Evolutionary conservation across 768 basidiomycete species (phyloP), one percentile per base, ranked within the genome.

Genomic region (Naganishia antarctica): DNA sequence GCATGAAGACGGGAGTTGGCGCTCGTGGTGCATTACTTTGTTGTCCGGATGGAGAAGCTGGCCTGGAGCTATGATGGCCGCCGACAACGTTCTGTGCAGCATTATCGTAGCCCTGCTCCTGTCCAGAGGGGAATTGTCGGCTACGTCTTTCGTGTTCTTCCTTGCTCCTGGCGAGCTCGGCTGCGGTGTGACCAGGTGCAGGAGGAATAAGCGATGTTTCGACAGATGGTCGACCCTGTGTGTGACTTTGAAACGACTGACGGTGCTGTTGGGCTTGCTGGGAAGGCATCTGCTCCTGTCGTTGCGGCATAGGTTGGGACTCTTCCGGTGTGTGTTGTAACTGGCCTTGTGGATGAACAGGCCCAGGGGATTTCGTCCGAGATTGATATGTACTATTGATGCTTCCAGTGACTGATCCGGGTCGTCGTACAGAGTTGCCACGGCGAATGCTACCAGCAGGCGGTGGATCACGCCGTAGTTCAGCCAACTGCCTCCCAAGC

Each of bases 11-110:
- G 1, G 74, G 70, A 9, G 73, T 71, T 0, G 77, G 73, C 0
- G 84, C 86, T 1, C 74, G 61, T 11, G 58, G 28, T 23, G 61
- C 65, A 23, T 60, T 47, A 13, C 60, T 34, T 18, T 63, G 68
- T 9, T 65, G 69, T 34, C 50, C 70, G 25, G 66, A 63, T 0
- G 91, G 90, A 0, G 91, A 90, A 3, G 83, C 70, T 0, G 92
- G 83, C 31, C 90, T 85, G 5, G 89, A 90, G 0, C 81, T 73
- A 0, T 90, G 91, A 68, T 88, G 87, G 0, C 81, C 75, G 18
- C 90, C 90, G n/a, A 92, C 88, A 31, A 92, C 82, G 43, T 85
- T 68, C 64, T 91, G 86, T 0, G 88, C 90, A 21, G 85, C 86
- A 60, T 84, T 84, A 53, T 85, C 82, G 70, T 89, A 91, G 75